Evolutionary conservation across 75 land plant species (phyloP), one percentile per base, ranked within the genome.

Genomic region (Pinus tabuliformis): DNA sequence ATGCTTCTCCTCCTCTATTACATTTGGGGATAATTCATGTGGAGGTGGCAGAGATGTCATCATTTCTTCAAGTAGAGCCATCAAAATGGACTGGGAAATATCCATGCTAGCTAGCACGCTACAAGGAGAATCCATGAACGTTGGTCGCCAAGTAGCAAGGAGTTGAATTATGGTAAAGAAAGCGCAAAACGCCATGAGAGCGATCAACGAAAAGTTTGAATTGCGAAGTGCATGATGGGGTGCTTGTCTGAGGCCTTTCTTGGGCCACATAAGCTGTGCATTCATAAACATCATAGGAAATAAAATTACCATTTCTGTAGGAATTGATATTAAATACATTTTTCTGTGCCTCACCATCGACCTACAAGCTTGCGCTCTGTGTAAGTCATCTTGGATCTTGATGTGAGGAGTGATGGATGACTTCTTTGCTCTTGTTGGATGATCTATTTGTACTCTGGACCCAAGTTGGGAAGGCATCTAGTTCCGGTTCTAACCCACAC

Each of bases 381-480:
- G 1, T 30, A 30, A 30, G 30, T 30, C 30, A 30, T 30, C 30
- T 30, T 30, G 30, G 30, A 30, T 30, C 30, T 30, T 30, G 30
- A 30, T 1, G 30, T 30, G 30, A 30, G 30, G 30, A 30, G 30
- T 1, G 30, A 1, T 30, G 1, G 30, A 30, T 30, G 30, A 1
- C 30, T 30, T 30, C 30, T 30, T 1, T 1, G 1, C 30, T 1
- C 30, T 1, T 30, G 30, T 30, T 30, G 0, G 30, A 30, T 30
- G 30, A 30, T 30, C 30, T 1, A 30, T 0, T 30, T 1, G 30
- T 4, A 5, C 5, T 4, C 42, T 39, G 56, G 36, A 52, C 89
- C 87, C 37, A 90, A 75, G 12, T 95, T 91, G 7, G 95, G 95
- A 13, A 87, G 83, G 77, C 98, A 95, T 3, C 98, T n/a, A n/a